Conservation (phyloP, 176 grass and related monocot species). For the Eragrostis curvula region DNA sequence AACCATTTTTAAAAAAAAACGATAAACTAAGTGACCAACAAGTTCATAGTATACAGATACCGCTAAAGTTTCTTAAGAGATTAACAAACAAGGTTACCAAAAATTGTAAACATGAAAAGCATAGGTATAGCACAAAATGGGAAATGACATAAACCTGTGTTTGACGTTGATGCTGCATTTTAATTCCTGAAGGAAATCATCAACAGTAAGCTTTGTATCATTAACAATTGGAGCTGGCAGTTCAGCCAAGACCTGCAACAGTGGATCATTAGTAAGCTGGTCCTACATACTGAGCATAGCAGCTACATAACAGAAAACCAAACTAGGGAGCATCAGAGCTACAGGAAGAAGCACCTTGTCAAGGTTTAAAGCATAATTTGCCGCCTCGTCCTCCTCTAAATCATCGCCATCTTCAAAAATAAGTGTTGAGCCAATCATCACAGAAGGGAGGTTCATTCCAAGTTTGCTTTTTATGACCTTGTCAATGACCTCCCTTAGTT, state of each 20-base stretch:
- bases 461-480: conserved; percentile 92
- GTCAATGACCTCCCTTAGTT: conserved; percentile 81
- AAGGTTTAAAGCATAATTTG: conserved; percentile 81
- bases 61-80: neutral
- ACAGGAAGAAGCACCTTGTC: conserved; percentile 67
- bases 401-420: conserved; percentile 95
- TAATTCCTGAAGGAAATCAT: conserved; percentile 95
- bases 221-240: conserved; percentile 88
- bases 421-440: conserved; percentile 79
- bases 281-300: neutral
- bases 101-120: neutral
- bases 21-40: neutral
- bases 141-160: conserved; percentile 66
- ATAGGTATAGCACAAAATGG: neutral
- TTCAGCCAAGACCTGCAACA: conserved; percentile 71
- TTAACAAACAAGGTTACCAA: neutral
- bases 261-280: neutral
- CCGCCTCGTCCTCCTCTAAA: conserved; percentile 74
- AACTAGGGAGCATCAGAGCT: neutral
- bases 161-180: conserved; percentile 95
- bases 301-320: neutral
- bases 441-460: conserved; percentile 88
- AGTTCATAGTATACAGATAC: neutral
- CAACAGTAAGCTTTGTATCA: conserved; percentile 77
- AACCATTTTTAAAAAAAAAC: neutral